Evolutionary conservation across 371 early-diverging fungal genomes (phyloP).

Genomic region (Chytridiales sp.): DNA sequence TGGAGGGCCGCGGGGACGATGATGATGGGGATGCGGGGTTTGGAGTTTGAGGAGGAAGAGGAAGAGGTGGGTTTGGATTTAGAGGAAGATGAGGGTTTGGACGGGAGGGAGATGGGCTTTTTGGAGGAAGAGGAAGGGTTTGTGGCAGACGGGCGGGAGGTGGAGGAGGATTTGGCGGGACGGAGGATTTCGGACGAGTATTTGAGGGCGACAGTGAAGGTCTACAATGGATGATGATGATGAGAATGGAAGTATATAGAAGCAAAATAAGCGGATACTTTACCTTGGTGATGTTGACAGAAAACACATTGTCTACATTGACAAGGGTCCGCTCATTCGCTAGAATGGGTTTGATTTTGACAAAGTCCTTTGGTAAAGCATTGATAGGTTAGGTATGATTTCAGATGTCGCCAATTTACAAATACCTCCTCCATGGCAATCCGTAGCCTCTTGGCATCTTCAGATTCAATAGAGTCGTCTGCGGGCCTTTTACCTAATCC

Average conservation of each 20-base stretch:
- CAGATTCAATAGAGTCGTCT: neutral
- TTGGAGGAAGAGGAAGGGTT: neutral
- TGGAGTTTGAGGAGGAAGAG: conserved; percentile 10
- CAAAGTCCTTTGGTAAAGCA: no score
- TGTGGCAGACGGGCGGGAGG: neutral
- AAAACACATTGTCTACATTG: conserved; percentile 21
- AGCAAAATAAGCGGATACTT: neutral
- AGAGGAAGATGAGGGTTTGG: conserved; percentile 2
- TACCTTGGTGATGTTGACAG: conserved; percentile 27
- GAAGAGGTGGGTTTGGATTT: conserved; percentile 11
- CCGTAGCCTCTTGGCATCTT: no score
- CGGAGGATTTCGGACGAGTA: conserved; percentile 22
- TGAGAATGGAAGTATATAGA: neutral
- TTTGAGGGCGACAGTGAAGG: conserved; percentile 21
- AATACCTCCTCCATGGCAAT: no score
- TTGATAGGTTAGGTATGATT: no score
- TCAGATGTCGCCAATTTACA: no score
- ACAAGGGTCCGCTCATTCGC: conserved; percentile 24
- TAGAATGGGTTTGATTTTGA: conserved; percentile 19
- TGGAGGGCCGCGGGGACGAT: conserved; percentile 85
- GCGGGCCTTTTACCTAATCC: conserved; percentile 8
- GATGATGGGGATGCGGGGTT: conserved; percentile 69
- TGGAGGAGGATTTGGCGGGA: conserved; percentile 1
- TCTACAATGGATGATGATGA: conserved; percentile 7
- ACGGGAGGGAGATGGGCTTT: neutral